phyloP scores from a whole-genome alignment of 2,329 filamentous ascomycete species.

The Clarireedia sp. region DNA sequence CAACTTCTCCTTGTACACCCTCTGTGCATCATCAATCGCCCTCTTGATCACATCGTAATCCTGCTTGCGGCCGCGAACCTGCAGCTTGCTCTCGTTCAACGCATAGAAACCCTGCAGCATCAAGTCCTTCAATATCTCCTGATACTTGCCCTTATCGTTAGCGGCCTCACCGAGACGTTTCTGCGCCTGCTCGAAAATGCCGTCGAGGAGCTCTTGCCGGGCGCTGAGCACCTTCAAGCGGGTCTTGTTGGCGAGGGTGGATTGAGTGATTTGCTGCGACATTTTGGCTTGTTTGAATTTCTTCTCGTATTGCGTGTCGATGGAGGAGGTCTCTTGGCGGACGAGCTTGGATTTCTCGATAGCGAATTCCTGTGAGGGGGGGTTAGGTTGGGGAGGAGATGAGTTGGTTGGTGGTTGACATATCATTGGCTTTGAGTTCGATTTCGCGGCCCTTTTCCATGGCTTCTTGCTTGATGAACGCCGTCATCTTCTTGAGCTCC shows the following conservation, averaged over 20 bases:
- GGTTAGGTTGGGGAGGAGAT: not conserved
- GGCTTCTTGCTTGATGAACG: slow-evolving; percentile 98
- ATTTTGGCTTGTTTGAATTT: slow-evolving; percentile 98
- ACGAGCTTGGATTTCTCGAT: slow-evolving; percentile 99
- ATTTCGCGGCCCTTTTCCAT: slow-evolving; percentile 96
- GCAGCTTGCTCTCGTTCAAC: slow-evolving; percentile 70
- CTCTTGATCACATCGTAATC: slow-evolving; percentile 70
- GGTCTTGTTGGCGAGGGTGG: slow-evolving; percentile 92
- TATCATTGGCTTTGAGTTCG: slow-evolving; percentile 91
- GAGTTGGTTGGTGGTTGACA: not conserved
- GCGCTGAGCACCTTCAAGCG: slow-evolving; percentile 80
- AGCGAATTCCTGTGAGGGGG: slow-evolving; percentile 61
- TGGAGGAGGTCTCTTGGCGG: slow-evolving; percentile 85
- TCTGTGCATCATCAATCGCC: slow-evolving; percentile 66
- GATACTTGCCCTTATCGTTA: slow-evolving; percentile 68
- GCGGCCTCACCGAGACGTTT: slow-evolving; percentile 60
- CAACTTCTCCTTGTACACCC: slow-evolving; percentile 75
- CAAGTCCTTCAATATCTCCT: slow-evolving; percentile 66
- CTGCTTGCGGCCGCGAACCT: slow-evolving; percentile 68
- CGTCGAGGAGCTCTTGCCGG: slow-evolving; percentile 84
- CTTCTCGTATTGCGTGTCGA: slow-evolving; percentile 92
- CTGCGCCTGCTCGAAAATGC: slow-evolving; percentile 74
- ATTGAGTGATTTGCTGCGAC: slow-evolving; percentile 97
- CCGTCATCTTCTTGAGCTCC: slow-evolving; percentile 99
- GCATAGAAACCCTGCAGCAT: slow-evolving; percentile 87